Percentiles rank a stretch among this genome's conserved stretches.
phyloP scores from a whole-genome alignment of 2,329 filamentous ascomycete genomes.

The Nemania serpens region DNA sequence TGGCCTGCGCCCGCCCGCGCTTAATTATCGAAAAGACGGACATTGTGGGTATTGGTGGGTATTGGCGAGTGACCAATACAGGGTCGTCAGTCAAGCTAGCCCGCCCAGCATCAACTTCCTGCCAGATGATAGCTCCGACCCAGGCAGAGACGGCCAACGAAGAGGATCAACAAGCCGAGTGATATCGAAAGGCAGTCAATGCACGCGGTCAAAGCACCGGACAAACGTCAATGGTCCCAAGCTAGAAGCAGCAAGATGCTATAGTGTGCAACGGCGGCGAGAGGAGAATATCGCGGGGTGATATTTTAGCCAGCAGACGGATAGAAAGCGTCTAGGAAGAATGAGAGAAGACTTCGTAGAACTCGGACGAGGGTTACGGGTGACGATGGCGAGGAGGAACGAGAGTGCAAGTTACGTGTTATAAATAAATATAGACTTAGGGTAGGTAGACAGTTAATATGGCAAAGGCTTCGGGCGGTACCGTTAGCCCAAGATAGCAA shows the following conservation, averaged over 20 bases:
- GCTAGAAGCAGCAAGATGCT: neutral
- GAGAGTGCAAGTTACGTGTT: too few relatives aligned
- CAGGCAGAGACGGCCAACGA: neutral
- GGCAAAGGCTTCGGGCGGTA: neutral
- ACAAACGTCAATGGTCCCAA: neutral
- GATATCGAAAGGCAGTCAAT: neutral
- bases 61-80: neutral
- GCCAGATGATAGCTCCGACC: neutral
- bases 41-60: slow-evolving; percentile 17
- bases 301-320: neutral
- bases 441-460: neutral
- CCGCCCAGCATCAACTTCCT: slow-evolving; percentile 10
- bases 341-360: neutral
- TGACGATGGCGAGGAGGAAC: neutral
- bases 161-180: neutral
- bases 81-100: neutral
- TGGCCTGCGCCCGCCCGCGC: slow-evolving; percentile 52
- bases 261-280: neutral
- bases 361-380: neutral
- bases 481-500: neutral
- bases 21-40: slow-evolving; percentile 31
- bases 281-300: neutral
- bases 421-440: too few relatives aligned
- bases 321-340: neutral
- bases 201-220: neutral